phyloP scores from a whole-genome alignment of 208 protist genomes.

The Trypanosoma vivax region DNA sequence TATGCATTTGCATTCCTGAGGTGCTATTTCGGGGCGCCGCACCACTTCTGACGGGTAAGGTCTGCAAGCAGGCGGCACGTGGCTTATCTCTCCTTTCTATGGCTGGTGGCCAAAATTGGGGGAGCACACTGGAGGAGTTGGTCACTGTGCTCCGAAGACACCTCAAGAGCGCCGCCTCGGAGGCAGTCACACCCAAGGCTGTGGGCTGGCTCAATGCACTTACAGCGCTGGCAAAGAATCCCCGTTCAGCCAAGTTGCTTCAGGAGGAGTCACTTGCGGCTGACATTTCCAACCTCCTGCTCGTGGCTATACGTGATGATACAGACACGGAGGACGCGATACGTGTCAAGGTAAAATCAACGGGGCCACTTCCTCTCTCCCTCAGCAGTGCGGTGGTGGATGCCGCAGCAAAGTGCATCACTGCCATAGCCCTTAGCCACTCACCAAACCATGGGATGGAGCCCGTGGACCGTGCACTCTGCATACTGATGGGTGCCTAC shows the following conservation, averaged over 20 bases:
- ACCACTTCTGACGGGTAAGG: slow-evolving; percentile 2
- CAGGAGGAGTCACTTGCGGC: slow-evolving; percentile 10
- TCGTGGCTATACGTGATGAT: slow-evolving; percentile 4
- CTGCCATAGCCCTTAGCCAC: slow-evolving; percentile 30
- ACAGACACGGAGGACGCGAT: not conserved
- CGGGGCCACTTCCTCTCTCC: slow-evolving; percentile 5
- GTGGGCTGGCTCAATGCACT: slow-evolving; percentile 23
- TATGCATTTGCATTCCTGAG: slow-evolving; percentile 14
- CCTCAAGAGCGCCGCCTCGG: too few species aligned
- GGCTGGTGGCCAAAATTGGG: slow-evolving; percentile 5
- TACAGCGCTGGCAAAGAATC: slow-evolving; percentile 17
- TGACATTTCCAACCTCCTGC: slow-evolving; percentile 3
- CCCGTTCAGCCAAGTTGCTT: slow-evolving; percentile 1
- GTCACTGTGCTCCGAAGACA: not conserved
- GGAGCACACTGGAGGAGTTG: slow-evolving; percentile 12
- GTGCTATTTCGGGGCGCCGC: slow-evolving; percentile 4
- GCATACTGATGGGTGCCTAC: slow-evolving; percentile 36
- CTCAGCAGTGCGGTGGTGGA: slow-evolving; percentile 23
- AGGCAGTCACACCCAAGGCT: too few species aligned
- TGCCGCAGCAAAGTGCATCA: slow-evolving; percentile 41
- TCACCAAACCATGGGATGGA: slow-evolving; percentile 1
- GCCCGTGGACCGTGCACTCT: slow-evolving; percentile 13
- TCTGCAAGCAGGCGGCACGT: slow-evolving; percentile 33
- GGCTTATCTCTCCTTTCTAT: slow-evolving; percentile 18
- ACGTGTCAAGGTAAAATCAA: slow-evolving; percentile 1